Evolutionary conservation across 2,329 filamentous ascomycete species (phyloP).

Genomic region (Myriosclerotinia scirpicola): DNA sequence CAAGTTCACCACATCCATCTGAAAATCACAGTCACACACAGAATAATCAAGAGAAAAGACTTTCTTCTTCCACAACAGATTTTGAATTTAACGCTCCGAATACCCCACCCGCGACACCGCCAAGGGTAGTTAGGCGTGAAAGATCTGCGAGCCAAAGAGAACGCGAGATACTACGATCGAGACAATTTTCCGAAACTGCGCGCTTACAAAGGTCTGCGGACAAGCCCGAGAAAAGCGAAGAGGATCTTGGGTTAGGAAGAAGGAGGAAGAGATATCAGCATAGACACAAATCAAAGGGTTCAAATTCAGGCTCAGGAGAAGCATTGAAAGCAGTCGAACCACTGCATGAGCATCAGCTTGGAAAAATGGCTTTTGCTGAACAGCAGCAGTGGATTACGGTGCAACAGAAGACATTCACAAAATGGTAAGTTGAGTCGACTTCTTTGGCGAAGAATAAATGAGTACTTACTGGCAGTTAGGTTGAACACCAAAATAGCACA

Average conservation of each 20-base stretch:
- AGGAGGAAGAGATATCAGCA: constrained; percentile 22
- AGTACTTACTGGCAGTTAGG: constrained; percentile 51
- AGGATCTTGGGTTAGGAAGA: constrained; percentile 16
- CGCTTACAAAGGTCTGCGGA: constrained; percentile 22
- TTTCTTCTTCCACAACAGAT: constrained; percentile 23
- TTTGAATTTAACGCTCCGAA: constrained; percentile 20
- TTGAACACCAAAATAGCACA: constrained; percentile 91
- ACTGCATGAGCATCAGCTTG: constrained; percentile 39
- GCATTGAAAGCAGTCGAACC: constrained; percentile 38
- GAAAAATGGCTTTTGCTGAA: constrained; percentile 63
- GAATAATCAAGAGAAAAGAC: constrained; percentile 6
- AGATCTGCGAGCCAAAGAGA: constrained; percentile 24
- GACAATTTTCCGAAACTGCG: constrained; percentile 23
- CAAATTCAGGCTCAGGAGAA: constrained; percentile 26
- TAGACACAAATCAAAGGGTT: constrained; percentile 21
- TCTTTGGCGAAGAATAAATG: constrained; percentile 16
- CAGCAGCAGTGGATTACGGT: constrained; percentile 72
- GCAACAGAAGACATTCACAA: constrained; percentile 98
- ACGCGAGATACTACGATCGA: constrained; percentile 20
- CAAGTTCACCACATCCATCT: constrained; percentile 19
- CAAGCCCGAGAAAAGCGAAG: not conserved
- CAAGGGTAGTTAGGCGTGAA: constrained; percentile 18
- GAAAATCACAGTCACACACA: constrained; percentile 16
- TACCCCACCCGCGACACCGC: constrained; percentile 24
- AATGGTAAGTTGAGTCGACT: constrained; percentile 62